Evolutionary conservation across 2,329 filamentous ascomycete genomes (phyloP), one percentile per base, ranked within the genome.

Genomic region (Aspergillus alliaceus): DNA sequence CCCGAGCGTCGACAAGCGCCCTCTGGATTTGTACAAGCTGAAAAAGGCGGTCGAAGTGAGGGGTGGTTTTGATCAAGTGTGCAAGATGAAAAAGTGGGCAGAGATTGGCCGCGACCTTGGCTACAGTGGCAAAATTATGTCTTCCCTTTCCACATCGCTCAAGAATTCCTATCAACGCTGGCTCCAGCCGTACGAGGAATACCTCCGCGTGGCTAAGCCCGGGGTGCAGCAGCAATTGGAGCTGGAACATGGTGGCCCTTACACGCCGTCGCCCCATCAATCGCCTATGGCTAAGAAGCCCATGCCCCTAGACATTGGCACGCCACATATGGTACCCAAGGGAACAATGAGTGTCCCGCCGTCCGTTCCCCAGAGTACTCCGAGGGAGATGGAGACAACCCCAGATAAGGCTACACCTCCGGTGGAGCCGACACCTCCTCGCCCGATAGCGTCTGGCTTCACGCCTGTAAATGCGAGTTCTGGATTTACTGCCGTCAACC

Each of bases 61-160:
- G 60, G 95, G 95, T 47, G 95, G 95, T 3, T 99, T 99, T 67
- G 93, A 97, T 54, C 90, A 90, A 70, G 95, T 99, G 44, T 99
- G 95, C 82, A 97, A 96, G 76, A 84, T 89, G 55, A 99, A 99
- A 78, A 98, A 98, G 79, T 99, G 95, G 95, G 95, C 95, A 15
- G 95, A 99, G 75, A 98, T 99, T 66, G 95, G 95, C 32, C 87
- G 95, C 69, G 95, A 98, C 72, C 79, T 99, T 48, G 95, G 95
- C 54, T 99, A 99, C 76, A 98, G 93, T 71, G 95, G 95, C 71
- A 99, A 99, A 80, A 99, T 99, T 62, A 99, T 99, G 95, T 98
- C 93, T 2, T 98, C 95, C 8, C 80, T 99, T 47, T 99, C 95
- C 6, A 99, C 95, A 0, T 98, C 95, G 5, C 83, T 99, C 40